phyloP scores from a whole-genome alignment of 2,329 filamentous ascomycete genomes.

The Colletotrichum godetiae region DNA sequence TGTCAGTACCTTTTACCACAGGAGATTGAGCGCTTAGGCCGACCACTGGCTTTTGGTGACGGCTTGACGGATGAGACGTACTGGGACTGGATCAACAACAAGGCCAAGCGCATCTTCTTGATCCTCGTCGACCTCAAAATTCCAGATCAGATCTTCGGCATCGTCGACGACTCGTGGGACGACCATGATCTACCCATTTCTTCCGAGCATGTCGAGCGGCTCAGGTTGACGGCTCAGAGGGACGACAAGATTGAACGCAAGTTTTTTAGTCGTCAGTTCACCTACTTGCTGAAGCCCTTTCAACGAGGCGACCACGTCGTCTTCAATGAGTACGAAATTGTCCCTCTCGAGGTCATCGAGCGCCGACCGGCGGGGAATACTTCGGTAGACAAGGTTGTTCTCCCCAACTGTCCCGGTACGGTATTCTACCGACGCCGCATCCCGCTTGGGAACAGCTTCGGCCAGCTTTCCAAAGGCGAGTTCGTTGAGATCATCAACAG shows the following conservation, averaged over 20 bases:
- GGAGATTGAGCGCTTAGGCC: constrained; percentile 71
- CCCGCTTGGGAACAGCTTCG: constrained; percentile 57
- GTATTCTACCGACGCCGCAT: constrained; percentile 69
- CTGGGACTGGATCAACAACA: constrained; percentile 80
- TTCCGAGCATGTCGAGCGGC: constrained; percentile 71
- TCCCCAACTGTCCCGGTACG: constrained; percentile 70
- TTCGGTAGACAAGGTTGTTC: constrained; percentile 68
- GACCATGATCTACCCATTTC: constrained; percentile 79
- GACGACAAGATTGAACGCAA: constrained; percentile 74
- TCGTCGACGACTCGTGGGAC: constrained; percentile 82
- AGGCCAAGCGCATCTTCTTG: constrained; percentile 77
- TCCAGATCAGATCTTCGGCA: constrained; percentile 78
- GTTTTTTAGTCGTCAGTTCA: constrained; percentile 78
- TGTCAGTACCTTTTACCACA: constrained; percentile 71
- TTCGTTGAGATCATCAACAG: constrained; percentile 72
- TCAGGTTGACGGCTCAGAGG: constrained; percentile 68
- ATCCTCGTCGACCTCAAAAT: constrained; percentile 77
- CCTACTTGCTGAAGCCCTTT: constrained; percentile 75
- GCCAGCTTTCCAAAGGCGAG: constrained; percentile 60
- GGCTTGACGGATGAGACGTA: constrained; percentile 79
- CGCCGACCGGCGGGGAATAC: constrained; percentile 57
- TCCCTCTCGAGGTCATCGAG: constrained; percentile 76
- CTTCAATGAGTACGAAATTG: constrained; percentile 75
- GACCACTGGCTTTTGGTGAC: constrained; percentile 74
- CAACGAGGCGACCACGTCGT: constrained; percentile 69